Evolutionary conservation across 2,329 filamentous ascomycete species (phyloP).

Genomic region (Pseudohalonectria lignicola): DNA sequence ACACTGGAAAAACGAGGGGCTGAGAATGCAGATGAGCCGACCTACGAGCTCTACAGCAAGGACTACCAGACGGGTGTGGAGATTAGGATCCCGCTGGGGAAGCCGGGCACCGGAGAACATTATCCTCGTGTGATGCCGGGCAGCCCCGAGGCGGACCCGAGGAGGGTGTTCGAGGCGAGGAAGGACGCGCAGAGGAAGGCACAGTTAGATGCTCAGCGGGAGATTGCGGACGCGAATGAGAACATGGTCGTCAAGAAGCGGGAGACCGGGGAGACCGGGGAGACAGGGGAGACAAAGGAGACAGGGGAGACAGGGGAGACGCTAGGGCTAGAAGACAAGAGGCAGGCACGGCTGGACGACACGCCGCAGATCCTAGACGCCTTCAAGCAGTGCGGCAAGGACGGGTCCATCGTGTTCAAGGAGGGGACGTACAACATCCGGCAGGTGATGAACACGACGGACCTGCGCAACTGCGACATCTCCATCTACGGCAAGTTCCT

Average conservation of each 20-base stretch:
- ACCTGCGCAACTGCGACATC: conserved; percentile 32
- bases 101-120: conserved; percentile 1
- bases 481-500: conserved; percentile 33
- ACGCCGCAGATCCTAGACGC: conserved; percentile 38
- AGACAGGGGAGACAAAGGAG: neutral
- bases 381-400: conserved; percentile 33
- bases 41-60: neutral
- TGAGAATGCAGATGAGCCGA: neutral
- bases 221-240: neutral
- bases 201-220: neutral
- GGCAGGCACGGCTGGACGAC: conserved; percentile 24
- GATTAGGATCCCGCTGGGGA: neutral
- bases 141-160: neutral
- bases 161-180: neutral
- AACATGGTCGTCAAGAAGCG: neutral
- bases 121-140: conserved; percentile 6
- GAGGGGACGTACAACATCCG: conserved; percentile 36
- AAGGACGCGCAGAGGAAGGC: conserved; percentile 2
- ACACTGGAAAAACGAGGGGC: neutral
- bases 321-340: too few relatives aligned
- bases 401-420: conserved; percentile 37
- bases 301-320: too few relatives aligned
- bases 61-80: neutral
- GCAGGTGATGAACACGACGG: conserved; percentile 35
- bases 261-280: neutral